These are phyloP conservation scores for Protomyces inundatus DNA, from an alignment of 1,139 yeast species.

Conservation along the genomic window DNA sequence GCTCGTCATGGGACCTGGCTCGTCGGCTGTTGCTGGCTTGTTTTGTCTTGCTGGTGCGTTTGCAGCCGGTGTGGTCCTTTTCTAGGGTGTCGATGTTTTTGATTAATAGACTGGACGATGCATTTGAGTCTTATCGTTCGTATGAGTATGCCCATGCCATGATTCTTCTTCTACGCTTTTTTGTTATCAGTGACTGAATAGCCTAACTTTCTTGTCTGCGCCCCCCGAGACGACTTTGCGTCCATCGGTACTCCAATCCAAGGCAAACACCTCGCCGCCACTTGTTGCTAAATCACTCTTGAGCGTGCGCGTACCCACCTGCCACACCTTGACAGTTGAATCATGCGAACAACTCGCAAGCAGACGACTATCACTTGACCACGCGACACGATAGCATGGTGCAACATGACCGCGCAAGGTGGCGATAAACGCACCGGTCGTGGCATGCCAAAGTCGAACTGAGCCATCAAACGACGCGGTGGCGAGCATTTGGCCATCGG, in stretches of 20 bases:
- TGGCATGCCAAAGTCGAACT: conserved; percentile 92
- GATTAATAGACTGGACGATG: too few species aligned
- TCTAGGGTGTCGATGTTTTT: not conserved
- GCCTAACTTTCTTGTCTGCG: conserved; percentile 84
- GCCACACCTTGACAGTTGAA: conserved; percentile 97
- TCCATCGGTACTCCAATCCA: conserved; percentile 98
- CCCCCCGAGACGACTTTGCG: conserved; percentile 92
- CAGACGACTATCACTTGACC: conserved; percentile 93
- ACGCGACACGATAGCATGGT: conserved; percentile 95
- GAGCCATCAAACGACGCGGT: conserved; percentile 95
- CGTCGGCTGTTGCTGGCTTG: not conserved
- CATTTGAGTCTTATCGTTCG: not conserved
- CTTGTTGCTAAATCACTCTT: conserved; percentile 93
- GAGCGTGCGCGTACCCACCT: conserved; percentile 74
- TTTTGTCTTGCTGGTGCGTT: not conserved
- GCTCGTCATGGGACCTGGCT: not conserved
- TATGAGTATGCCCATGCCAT: not conserved
- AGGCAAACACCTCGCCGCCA: conserved; percentile 90
- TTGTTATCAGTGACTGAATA: conserved; percentile 69
- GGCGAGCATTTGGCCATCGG: conserved; percentile 86
- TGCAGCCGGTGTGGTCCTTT: not conserved
- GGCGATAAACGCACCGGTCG: conserved; percentile 83
- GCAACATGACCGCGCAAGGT: conserved; percentile 97
- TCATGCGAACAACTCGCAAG: conserved; percentile 93
- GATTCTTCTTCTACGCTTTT: not conserved